A percentile compares a stretch with the other conserved stretches of the same genome.
These are phyloP conservation scores for Pichia rugopelliculosa DNA, from an alignment of 805 yeast species.

Conservation along the genomic window DNA sequence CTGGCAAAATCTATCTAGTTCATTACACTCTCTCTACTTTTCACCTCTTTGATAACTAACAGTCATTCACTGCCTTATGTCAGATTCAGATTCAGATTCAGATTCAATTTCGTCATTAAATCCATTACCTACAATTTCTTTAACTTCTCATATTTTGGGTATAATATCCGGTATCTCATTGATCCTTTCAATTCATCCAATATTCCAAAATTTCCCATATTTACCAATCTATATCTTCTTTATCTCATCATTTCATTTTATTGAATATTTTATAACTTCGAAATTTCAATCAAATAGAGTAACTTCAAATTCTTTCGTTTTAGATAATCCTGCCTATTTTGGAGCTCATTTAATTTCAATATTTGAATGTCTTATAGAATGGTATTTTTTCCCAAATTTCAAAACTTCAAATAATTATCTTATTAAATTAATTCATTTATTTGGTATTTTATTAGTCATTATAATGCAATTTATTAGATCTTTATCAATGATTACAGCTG, in stretches of 20 bases:
- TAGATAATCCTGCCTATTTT: conserved; percentile 59
- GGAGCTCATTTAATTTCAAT: conserved; percentile 51
- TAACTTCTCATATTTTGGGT: conserved; percentile 41
- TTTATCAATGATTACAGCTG: conserved; percentile 81
- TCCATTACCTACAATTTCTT: conserved; percentile 35
- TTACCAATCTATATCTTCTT: conserved; percentile 40
- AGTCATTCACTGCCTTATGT: neutral
- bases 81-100: neutral
- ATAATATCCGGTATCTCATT: conserved; percentile 33
- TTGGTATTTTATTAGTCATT: conserved; percentile 44
- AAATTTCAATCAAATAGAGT: conserved; percentile 59
- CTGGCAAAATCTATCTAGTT: neutral
- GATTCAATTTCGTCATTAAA: conserved; percentile 19
- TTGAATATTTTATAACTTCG: conserved; percentile 80
- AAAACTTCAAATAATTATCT: conserved; percentile 21
- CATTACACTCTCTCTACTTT: neutral
- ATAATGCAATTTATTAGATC: conserved; percentile 67
- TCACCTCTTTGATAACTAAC: neutral
- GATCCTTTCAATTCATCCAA: conserved; percentile 20
- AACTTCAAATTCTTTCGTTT: conserved; percentile 60
- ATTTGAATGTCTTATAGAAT: conserved; percentile 41
- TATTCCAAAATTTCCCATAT: conserved; percentile 24
- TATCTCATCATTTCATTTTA: conserved; percentile 61
- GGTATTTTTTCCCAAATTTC: conserved; percentile 32
- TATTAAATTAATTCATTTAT: conserved; percentile 10